These are phyloP conservation scores for Pharnaceum exiguum DNA, from an alignment of 148 eudicot genomes.

Conservation along the genomic window DNA sequence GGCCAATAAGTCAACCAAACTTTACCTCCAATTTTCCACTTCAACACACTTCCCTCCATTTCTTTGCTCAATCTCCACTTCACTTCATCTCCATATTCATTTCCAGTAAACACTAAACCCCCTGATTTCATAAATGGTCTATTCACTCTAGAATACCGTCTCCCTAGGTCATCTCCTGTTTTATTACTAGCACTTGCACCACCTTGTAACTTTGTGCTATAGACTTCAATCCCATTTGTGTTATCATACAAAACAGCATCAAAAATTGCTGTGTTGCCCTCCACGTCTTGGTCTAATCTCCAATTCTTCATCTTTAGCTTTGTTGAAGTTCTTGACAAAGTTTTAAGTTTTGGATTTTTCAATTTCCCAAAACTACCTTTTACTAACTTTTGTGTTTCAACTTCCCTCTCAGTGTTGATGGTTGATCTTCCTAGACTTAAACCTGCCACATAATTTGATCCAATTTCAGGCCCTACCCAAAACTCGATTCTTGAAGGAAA, in stretches of 20 bases:
- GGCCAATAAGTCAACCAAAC: conserved; percentile 89
- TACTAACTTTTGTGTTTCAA: conserved; percentile 52
- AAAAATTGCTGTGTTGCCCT: conserved; percentile 53
- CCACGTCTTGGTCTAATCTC: conserved; percentile 85
- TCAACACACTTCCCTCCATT: conserved; percentile 93
- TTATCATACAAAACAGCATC: conserved; percentile 61
- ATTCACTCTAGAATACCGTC: conserved; percentile 47
- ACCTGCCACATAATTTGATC: conserved; percentile 53
- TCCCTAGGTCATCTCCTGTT: conserved; percentile 29
- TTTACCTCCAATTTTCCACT: conserved; percentile 77
- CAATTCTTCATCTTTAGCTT: conserved; percentile 57
- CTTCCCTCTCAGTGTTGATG: conserved; percentile 39
- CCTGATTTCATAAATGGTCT: conserved; percentile 68
- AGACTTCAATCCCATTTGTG: conserved; percentile 53
- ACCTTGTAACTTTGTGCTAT: conserved; percentile 38
- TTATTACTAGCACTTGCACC: conserved; percentile 19
- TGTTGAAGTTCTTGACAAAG: conserved; percentile 40
- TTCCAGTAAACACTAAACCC: conserved; percentile 46
- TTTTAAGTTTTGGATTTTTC: conserved; percentile 58
- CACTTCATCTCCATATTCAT: conserved; percentile 56
- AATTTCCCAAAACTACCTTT: conserved; percentile 63
- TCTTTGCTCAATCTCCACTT: conserved; percentile 79
- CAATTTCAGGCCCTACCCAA: conserved; percentile 84
- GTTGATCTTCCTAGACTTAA: conserved; percentile 67
- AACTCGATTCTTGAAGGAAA: conserved; percentile 70